phyloP scores from a whole-genome alignment of 1,284 basidiomycete genomes.

The Puccinia polysora region DNA sequence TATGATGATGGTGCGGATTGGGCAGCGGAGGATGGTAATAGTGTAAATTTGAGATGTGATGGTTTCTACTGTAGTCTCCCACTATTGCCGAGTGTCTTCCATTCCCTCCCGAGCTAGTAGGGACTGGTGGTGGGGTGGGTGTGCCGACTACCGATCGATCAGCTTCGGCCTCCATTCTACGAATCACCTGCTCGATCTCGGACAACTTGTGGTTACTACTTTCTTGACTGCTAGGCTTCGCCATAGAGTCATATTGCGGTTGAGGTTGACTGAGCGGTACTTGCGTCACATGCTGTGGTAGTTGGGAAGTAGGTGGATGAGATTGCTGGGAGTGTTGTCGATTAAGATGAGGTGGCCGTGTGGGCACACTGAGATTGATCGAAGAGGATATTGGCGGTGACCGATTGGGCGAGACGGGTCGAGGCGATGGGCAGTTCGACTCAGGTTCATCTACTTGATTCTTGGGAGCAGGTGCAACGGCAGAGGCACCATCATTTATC shows the following conservation, averaged over 20 bases:
- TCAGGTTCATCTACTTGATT: background rate
- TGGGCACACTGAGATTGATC: background rate
- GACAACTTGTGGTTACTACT: conserved; percentile 14
- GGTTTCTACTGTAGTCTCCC: background rate
- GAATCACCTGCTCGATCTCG: conserved; percentile 36
- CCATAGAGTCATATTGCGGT: background rate
- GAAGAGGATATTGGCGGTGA: conserved; percentile 20
- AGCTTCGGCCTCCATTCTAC: conserved; percentile 25
- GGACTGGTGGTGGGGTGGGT: background rate
- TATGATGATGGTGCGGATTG: background rate
- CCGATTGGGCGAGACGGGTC: conserved; percentile 1
- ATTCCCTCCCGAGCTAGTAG: background rate
- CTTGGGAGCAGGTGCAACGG: background rate
- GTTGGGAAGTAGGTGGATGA: background rate
- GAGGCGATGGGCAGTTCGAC: background rate
- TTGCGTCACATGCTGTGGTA: background rate
- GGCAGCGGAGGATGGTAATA: conserved; percentile 16
- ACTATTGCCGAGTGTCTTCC: background rate
- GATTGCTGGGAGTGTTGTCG: conserved; percentile 7
- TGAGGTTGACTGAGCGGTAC: background rate
- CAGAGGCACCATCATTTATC: background rate
- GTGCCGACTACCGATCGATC: conserved; percentile 17
- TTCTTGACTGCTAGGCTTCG: background rate
- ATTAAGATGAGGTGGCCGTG: background rate
- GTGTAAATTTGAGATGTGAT: background rate